Evolutionary conservation across 441 rosid species (phyloP).

Genomic region (Syzygium malaccense): DNA sequence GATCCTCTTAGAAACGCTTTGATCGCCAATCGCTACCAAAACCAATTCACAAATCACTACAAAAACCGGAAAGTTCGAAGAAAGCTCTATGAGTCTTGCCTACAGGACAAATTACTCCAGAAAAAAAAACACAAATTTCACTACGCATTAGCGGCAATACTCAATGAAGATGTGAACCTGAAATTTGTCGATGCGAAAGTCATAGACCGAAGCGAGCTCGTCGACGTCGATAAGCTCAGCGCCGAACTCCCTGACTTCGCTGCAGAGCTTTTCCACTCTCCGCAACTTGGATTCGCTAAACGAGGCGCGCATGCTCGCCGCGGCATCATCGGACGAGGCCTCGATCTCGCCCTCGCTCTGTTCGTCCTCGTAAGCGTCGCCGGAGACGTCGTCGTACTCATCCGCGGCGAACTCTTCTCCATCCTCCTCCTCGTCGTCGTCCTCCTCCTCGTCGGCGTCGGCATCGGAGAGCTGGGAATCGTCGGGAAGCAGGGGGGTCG

Average conservation of each 20-base stretch:
- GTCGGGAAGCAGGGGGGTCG: slow-evolving; percentile 30
- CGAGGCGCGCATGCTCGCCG: slow-evolving; percentile 7
- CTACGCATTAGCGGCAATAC: not conserved
- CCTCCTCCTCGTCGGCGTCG: slow-evolving; percentile 37
- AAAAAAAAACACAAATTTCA: not conserved
- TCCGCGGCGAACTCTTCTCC: slow-evolving; percentile 62
- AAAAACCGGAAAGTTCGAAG: not conserved
- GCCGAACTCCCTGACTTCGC: slow-evolving; percentile 62
- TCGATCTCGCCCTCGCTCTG: slow-evolving; percentile 51
- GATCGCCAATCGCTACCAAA: slow-evolving; percentile 60
- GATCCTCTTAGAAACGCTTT: slow-evolving; percentile 83
- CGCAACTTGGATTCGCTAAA: slow-evolving; percentile 48
- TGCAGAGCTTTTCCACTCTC: slow-evolving; percentile 75
- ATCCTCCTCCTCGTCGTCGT: slow-evolving; percentile 34
- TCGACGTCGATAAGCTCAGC: slow-evolving; percentile 65
- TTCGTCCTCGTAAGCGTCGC: slow-evolving; percentile 30
- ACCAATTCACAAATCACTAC: not conserved
- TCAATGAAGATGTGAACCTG: slow-evolving; percentile 40
- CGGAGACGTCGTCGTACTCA: slow-evolving; percentile 47
- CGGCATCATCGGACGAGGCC: slow-evolving; percentile 18
- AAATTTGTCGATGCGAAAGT: slow-evolving; percentile 87
- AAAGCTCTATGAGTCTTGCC: not conserved
- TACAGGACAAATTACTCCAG: not conserved
- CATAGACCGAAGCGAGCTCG: slow-evolving; percentile 75
- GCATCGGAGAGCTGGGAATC: slow-evolving; percentile 48